A percentile compares a stretch with the other conserved stretches of the same genome.
These are phyloP conservation scores for Aegilops umbellulata DNA, from an alignment of 176 grass and related monocot species.

Conservation along the genomic window DNA sequence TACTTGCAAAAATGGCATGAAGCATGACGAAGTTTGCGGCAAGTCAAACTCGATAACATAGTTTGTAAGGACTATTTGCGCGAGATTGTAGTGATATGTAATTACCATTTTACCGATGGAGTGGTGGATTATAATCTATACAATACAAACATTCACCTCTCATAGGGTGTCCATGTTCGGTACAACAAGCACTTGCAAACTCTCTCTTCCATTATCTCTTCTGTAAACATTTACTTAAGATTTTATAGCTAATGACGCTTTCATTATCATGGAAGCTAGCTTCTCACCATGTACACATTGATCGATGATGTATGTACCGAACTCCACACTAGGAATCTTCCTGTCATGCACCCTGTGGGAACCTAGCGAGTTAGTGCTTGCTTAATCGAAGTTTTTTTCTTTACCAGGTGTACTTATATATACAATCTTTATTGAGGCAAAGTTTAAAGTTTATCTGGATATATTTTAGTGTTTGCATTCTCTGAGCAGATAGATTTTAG, in stretches of 20 bases:
- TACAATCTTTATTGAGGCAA: background rate
- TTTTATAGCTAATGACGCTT: slow-evolving; percentile 1
- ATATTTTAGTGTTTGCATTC: background rate
- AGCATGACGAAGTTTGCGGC: background rate
- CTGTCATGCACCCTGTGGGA: background rate
- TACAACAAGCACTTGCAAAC: slow-evolving; percentile 28
- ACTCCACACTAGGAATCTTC: background rate
- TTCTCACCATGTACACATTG: slow-evolving; percentile 9
- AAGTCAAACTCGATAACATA: slow-evolving; percentile 42
- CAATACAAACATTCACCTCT: slow-evolving; percentile 4
- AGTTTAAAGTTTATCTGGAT: background rate
- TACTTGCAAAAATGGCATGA: slow-evolving; percentile 20
- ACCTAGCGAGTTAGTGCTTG: slow-evolving; percentile 7
- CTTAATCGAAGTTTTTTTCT: slow-evolving; percentile 11
- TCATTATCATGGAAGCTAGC: slow-evolving; percentile 13
- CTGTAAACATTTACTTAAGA: slow-evolving; percentile 9
- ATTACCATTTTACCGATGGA: background rate
- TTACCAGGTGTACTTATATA: slow-evolving; percentile 14
- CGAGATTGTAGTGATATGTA: background rate
- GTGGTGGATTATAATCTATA: slow-evolving; percentile 28
- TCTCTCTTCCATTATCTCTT: slow-evolving; percentile 21
- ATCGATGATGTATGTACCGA: background rate
- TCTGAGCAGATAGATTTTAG: background rate
- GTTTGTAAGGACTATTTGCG: slow-evolving; percentile 20
- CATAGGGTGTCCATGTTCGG: slow-evolving; percentile 38